Percentiles rank a stretch among this genome's conserved stretches.
Evolutionary conservation across 768 basidiomycete genomes (phyloP).

Genomic region (Chlorophyllum brunneum): DNA sequence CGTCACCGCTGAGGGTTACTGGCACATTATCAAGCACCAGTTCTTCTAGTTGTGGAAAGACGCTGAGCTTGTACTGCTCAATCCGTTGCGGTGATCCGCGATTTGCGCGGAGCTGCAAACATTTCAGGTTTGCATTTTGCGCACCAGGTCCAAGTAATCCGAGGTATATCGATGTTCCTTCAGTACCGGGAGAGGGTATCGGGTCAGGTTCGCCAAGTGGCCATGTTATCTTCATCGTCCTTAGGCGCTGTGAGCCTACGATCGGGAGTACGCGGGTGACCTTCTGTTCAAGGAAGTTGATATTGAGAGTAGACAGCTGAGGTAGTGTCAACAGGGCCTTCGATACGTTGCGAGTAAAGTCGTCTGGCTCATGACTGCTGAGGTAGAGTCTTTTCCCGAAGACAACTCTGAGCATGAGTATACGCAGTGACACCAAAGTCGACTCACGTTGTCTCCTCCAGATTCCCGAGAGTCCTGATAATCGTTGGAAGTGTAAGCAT

Average conservation of each 20-base stretch:
- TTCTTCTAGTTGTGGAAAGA: slow-evolving; percentile 1
- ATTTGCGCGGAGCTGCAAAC: background rate
- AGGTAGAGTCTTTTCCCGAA: background rate
- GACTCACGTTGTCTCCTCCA: slow-evolving; percentile 5
- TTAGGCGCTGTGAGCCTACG: background rate
- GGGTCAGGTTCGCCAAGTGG: background rate
- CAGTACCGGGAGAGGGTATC: background rate
- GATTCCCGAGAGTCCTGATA: slow-evolving; percentile 2
- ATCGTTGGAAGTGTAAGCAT: background rate
- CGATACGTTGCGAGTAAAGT: slow-evolving; percentile 1
- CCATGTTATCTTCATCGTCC: slow-evolving; percentile 5
- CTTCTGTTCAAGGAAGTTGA: slow-evolving; percentile 1
- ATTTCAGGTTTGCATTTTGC: background rate
- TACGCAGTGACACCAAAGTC: background rate
- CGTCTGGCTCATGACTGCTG: slow-evolving; percentile 1
- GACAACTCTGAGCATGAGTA: background rate
- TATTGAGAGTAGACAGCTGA: background rate
- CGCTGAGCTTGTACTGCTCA: background rate
- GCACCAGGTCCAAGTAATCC: background rate
- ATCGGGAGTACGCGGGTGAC: background rate
- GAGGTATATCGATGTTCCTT: background rate
- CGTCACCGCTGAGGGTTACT: background rate
- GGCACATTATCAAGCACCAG: slow-evolving; percentile 6
- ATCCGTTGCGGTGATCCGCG: background rate
- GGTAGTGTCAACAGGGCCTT: background rate